A percentile compares a stretch with the other conserved stretches of the same genome.
These are phyloP conservation scores for Lecanoromycetidae sp. DNA, from an alignment of 2,329 filamentous ascomycete genomes.

Conservation along the genomic window DNA sequence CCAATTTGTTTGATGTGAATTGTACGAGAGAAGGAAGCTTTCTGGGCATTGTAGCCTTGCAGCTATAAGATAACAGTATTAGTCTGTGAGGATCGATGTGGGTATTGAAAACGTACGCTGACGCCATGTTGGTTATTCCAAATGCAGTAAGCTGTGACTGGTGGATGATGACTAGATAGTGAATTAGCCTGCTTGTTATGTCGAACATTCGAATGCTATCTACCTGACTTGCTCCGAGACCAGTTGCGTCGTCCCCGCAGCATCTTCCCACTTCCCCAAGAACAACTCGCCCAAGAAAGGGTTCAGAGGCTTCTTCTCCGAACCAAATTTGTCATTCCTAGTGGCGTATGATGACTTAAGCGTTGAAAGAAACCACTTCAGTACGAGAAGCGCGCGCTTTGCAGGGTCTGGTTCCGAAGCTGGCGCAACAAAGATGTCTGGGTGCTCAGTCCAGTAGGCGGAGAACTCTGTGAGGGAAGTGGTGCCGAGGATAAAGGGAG, in stretches of 20 bases:
- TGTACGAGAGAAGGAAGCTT: constrained; percentile 84
- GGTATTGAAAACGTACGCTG: constrained; percentile 28
- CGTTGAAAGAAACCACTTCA: constrained; percentile 92
- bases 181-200: constrained; percentile 8
- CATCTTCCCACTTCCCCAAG: constrained; percentile 78
- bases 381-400: constrained; percentile 72
- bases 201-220: not conserved
- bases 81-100: not conserved
- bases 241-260: constrained; percentile 68
- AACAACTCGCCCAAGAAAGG: constrained; percentile 94
- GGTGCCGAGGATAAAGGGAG: constrained; percentile 68
- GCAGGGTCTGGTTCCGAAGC: constrained; percentile 65
- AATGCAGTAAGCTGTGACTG: constrained; percentile 88
- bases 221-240: constrained; percentile 85
- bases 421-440: constrained; percentile 66
- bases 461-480: constrained; percentile 72
- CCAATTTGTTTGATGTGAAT: constrained; percentile 94
- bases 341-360: constrained; percentile 74
- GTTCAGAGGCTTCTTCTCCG: constrained; percentile 96
- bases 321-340: constrained; percentile 67
- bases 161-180: constrained; percentile 64
- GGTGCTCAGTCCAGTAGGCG: constrained; percentile 72
- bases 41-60: constrained; percentile 88
- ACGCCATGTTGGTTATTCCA: constrained; percentile 76
- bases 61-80: constrained; percentile 27